Evolutionary conservation across 148 eudicot species (phyloP).

Genomic region (Rhododendron kiyosumense): DNA sequence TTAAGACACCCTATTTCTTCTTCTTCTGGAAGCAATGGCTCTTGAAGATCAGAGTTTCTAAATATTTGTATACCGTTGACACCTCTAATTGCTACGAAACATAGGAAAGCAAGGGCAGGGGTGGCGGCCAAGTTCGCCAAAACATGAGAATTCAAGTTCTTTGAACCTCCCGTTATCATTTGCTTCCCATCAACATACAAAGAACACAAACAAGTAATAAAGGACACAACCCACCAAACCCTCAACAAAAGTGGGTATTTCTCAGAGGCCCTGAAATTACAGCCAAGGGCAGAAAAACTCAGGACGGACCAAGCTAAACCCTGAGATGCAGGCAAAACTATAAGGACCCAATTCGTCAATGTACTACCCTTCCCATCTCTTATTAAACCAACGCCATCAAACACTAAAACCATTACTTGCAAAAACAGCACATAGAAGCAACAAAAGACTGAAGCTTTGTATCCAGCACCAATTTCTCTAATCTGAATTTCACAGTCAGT

Average conservation of each 20-base stretch:
- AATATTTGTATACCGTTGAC: slow-evolving; percentile 54
- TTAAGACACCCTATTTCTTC: slow-evolving; percentile 71
- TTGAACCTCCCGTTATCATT: slow-evolving; percentile 50
- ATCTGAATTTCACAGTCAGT: slow-evolving; percentile 42
- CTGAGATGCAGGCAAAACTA: slow-evolving; percentile 67
- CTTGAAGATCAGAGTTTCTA: slow-evolving; percentile 70
- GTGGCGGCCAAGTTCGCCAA: slow-evolving; percentile 51
- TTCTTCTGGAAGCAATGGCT: slow-evolving; percentile 63
- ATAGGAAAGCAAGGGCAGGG: slow-evolving; percentile 75
- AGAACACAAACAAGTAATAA: slow-evolving; percentile 49
- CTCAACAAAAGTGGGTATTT: slow-evolving; percentile 64
- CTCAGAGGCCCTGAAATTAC: slow-evolving; percentile 57
- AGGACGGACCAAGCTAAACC: slow-evolving; percentile 75
- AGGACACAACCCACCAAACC: slow-evolving; percentile 90
- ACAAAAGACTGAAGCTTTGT: slow-evolving; percentile 57
- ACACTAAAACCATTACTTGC: slow-evolving; percentile 61
- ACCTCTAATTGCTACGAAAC: slow-evolving; percentile 65
- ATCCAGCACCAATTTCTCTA: slow-evolving; percentile 46
- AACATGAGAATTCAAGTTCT: slow-evolving; percentile 60
- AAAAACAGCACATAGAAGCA: slow-evolving; percentile 74
- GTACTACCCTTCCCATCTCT: slow-evolving; percentile 31
- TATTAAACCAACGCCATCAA: slow-evolving; percentile 54
- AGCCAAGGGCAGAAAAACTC: slow-evolving; percentile 60
- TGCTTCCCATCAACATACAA: slow-evolving; percentile 61
- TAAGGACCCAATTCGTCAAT: slow-evolving; percentile 30